Evolutionary conservation across 352 stramenopile genomes (phyloP).

Genomic region (Phytophthora agathidicida): DNA sequence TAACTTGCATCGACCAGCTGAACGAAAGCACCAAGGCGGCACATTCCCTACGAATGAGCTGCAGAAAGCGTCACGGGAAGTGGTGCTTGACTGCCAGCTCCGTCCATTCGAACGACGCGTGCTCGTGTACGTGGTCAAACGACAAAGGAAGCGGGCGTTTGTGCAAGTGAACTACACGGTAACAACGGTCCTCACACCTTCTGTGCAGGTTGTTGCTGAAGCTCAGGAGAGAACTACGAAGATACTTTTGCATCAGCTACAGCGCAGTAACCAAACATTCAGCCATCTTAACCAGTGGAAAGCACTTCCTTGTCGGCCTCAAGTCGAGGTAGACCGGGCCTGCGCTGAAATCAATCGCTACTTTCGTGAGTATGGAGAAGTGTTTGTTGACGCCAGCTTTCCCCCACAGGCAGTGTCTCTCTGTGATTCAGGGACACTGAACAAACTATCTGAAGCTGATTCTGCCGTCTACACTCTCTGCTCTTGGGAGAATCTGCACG

Average conservation of each 20-base stretch:
- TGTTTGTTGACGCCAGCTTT: slow-evolving; percentile 55
- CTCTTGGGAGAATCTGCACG: slow-evolving; percentile 39
- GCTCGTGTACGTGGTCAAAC: slow-evolving; percentile 39
- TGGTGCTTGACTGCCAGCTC: slow-evolving; percentile 38
- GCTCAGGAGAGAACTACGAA: slow-evolving; percentile 2
- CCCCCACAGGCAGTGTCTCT: slow-evolving; percentile 17
- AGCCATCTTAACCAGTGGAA: slow-evolving; percentile 25
- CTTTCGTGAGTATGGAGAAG: slow-evolving; percentile 23
- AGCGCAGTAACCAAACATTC: slow-evolving; percentile 16
- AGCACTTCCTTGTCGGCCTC: slow-evolving; percentile 2
- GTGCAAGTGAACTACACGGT: slow-evolving; percentile 52
- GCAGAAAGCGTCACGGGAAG: neutral
- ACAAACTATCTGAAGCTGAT: slow-evolving; percentile 19
- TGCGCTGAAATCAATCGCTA: slow-evolving; percentile 52
- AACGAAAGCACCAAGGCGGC: neutral
- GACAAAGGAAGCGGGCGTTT: slow-evolving; percentile 34
- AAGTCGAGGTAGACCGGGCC: neutral
- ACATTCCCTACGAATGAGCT: neutral
- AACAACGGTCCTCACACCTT: slow-evolving; percentile 7
- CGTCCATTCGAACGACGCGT: slow-evolving; percentile 43
- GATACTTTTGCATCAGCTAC: slow-evolving; percentile 6
- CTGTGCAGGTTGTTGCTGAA: slow-evolving; percentile 11
- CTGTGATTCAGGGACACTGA: neutral
- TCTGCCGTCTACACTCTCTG: slow-evolving; percentile 26
- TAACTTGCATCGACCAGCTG: slow-evolving; percentile 28